phyloP scores from a whole-genome alignment of 805 yeast genomes.

The Teunomyces kruisii region DNA sequence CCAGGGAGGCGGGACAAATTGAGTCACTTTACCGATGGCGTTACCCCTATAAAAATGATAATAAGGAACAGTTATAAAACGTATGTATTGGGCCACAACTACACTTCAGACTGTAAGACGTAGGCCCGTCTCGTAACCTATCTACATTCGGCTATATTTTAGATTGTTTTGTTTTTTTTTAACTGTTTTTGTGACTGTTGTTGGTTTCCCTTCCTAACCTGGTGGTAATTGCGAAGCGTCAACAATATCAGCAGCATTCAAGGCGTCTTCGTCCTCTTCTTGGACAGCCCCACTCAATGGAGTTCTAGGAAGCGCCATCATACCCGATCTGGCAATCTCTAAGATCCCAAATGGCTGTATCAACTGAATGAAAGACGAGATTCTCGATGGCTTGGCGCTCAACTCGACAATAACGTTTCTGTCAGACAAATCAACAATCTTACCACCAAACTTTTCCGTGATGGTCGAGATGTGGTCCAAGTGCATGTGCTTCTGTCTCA shows the following conservation, averaged over 20 bases:
- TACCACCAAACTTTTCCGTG: conserved; percentile 88
- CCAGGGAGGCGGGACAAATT: no score
- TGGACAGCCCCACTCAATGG: conserved; percentile 60
- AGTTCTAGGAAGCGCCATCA: conserved; percentile 98
- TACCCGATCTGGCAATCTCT: conserved; percentile 96
- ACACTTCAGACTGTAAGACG: not conserved
- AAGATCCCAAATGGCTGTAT: conserved; percentile 94
- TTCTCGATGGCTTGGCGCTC: conserved; percentile 88
- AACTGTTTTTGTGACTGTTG: no score
- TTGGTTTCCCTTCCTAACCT: conserved; percentile 56
- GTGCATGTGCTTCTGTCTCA: conserved; percentile 91
- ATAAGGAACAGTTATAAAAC: no score
- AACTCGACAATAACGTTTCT: conserved; percentile 93
- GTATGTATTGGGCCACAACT: not conserved
- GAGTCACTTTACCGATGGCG: no score
- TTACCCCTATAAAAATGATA: no score
- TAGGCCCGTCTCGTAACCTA: not conserved
- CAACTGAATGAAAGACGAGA: conserved; percentile 81
- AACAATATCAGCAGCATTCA: conserved; percentile 67
- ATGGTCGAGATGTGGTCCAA: conserved; percentile 79
- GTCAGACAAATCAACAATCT: conserved; percentile 86
- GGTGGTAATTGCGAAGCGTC: conserved; percentile 94
- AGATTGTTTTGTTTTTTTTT: no score
- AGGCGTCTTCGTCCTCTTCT: conserved; percentile 45
- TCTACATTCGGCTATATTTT: no score